Conservation (phyloP, 2,329 filamentous ascomycete genomes). For the Exserohilum rostratum region DNA sequence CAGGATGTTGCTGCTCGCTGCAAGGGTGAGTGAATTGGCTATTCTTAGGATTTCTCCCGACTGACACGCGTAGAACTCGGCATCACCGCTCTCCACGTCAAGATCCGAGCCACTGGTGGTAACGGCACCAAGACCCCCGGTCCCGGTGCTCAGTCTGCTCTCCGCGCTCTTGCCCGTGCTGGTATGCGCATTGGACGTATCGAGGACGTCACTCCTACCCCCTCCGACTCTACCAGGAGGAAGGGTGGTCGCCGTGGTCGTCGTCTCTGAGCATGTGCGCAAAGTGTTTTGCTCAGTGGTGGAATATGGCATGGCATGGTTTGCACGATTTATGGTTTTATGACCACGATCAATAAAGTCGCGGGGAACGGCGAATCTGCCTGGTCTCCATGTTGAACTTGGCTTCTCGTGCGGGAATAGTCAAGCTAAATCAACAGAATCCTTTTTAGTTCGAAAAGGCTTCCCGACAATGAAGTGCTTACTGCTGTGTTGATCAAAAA, state of each 20-base stretch:
- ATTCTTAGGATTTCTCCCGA: background rate
- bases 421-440: slow-evolving; percentile 48
- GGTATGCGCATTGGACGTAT: slow-evolving; percentile 99
- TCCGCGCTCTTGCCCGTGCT: slow-evolving; percentile 97
- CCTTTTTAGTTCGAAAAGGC: slow-evolving; percentile 45
- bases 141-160: slow-evolving; percentile 97
- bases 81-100: slow-evolving; percentile 98
- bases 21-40: slow-evolving; percentile 53
- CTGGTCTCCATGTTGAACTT: slow-evolving; percentile 51
- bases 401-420: slow-evolving; percentile 39
- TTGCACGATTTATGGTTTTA: slow-evolving; percentile 44
- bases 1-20: slow-evolving; percentile 90
- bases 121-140: slow-evolving; percentile 99
- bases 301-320: slow-evolving; percentile 43
- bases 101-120: slow-evolving; percentile 99
- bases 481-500: slow-evolving; percentile 34
- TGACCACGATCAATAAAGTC: slow-evolving; percentile 46
- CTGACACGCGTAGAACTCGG: slow-evolving; percentile 62
- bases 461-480: slow-evolving; percentile 41
- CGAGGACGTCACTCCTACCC: slow-evolving; percentile 98
- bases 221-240: slow-evolving; percentile 98
- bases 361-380: slow-evolving; percentile 48
- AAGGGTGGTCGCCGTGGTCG: slow-evolving; percentile 99
- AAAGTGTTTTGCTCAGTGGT: slow-evolving; percentile 46
- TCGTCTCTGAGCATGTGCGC: slow-evolving; percentile 80